Base-by-base conservation (phyloP, 2,329 filamentous ascomycete genomes). In the Penicillium sclerotiorum region DNA sequence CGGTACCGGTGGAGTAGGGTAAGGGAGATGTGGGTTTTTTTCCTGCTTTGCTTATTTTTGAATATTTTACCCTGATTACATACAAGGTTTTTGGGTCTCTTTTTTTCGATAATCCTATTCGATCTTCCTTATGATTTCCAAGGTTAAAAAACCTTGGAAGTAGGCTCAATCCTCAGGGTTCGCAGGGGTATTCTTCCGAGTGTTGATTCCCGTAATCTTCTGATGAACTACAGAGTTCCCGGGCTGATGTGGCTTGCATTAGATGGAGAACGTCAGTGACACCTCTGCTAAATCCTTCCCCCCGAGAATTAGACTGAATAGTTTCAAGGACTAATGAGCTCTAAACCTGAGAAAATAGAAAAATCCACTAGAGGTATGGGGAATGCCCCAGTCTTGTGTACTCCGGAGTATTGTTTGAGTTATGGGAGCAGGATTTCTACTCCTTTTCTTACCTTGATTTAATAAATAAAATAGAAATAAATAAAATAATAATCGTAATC, bases 211-310 rank as follows among this genome's bases (percentile, higher is more conserved):
- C n/a, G n/a, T n/a, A n/a, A n/a, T n/a, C n/a, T n/a, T n/a, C 15
- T 36, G 33, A 36, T 18, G 33, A 36, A 36, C 25, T 28, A 28
- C 25, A 9, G 9, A 49, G 50, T 50, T 51, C 43, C 27, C 30
- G 44, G 51, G 58, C 49, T 55, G 52, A 55, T 37, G 62, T 65
- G 63, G 66, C 65, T 61, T 67, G 62, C 64, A 67, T 65, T 53
- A 63, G 60, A 58, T 54, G 64, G 59, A 46, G 55, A 48, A 62
- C 56, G 62, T 61, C 61, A 66, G 59, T 64, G 54, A 62, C 53
- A 62, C 56, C 53, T 44, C 25, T 23, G 8, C 9, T 15, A 30
- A 36, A 17, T 53, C 36, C 13, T 28, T 28, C 6, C 3, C 13
- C 13, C 25, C 25, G 25, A 28, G 13, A 28, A 28, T 8, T 8